A percentile compares a stretch with the other conserved stretches of the same genome.
These are phyloP conservation scores for Aechmea fasciata DNA, from an alignment of 176 grass and related monocot genomes.

Conservation along the genomic window DNA sequence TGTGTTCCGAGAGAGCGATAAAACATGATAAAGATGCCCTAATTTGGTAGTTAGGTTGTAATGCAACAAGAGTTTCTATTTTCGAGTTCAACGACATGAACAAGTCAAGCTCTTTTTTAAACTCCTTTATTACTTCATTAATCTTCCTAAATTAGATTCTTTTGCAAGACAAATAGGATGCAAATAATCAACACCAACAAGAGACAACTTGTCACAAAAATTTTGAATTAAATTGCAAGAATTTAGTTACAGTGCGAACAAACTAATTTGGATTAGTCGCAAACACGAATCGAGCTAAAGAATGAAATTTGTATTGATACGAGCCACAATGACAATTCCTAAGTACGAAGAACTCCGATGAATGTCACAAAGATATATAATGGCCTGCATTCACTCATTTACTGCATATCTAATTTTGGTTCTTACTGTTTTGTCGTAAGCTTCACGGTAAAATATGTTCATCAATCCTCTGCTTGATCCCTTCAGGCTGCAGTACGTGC, in stretches of 20 bases:
- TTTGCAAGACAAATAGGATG: too few species aligned
- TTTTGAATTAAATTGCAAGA: too few species aligned
- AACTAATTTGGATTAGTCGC: not conserved
- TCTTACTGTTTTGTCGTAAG: not conserved
- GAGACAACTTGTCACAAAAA: too few species aligned
- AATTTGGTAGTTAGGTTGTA: too few species aligned
- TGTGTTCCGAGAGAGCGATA: too few species aligned
- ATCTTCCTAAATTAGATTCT: too few species aligned
- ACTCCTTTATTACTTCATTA: too few species aligned
- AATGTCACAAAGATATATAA: not conserved
- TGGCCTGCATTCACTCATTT: not conserved
- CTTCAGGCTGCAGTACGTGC: constrained; percentile 48
- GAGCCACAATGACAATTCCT: not conserved
- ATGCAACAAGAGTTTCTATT: too few species aligned
- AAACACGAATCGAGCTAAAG: not conserved
- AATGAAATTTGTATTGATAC: not conserved
- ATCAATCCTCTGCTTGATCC: constrained; percentile 23
- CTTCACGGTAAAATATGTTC: not conserved
- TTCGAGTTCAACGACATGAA: too few species aligned
- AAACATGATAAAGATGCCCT: too few species aligned
- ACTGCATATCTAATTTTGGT: not conserved
- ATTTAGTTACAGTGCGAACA: not conserved
- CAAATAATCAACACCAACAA: too few species aligned
- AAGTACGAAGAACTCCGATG: not conserved
- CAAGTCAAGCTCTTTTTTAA: too few species aligned